Evolutionary conservation across 2,329 filamentous ascomycete species (phyloP), one percentile per base, ranked within the genome.

Genomic region (Fusarium begoniae): DNA sequence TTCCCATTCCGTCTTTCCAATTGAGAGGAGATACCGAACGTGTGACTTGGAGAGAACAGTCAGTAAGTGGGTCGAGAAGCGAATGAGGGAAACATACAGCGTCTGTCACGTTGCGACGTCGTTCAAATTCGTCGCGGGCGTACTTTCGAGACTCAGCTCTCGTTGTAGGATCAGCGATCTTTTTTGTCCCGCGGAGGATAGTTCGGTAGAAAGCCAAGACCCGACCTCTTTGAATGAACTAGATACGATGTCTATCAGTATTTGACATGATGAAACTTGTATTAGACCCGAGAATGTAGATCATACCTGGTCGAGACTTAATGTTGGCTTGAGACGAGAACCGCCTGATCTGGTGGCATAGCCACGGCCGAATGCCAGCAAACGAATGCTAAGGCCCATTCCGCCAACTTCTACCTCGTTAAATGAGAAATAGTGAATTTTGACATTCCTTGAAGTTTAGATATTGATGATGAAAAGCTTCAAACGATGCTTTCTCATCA

Each of bases 1-100:
- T 75, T 92, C 88, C 90, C 90, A 92, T 78, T 92, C 87, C 32
- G 89, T 90, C 82, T 90, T 91, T 60, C 90, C 90, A 8, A 87
- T 91, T 15, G 90, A 91, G 66, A 91, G 80, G 43, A 92, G 85
- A 79, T 91, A 92, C 65, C 88, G 85, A 73, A 91, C 89, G 76
- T 92, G 90, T 72, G 82, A 81, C 89, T 90, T 69, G 18, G 5
- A 28, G 15, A 18, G 30, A 58, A 32, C 4, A 43, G 26, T 47
- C 20, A 59, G 61, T 76, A n/a, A 78, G 63, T 53, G 26, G 47
- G n/a, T 13, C 24, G 10, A 37, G 24, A 43, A 32, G 28, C 28
- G 24, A 24, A 11, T 24, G 26, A 15, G 11, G 35, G n/a, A 24
- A 41, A 83, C 87, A 51, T 80, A 90, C 89, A 61, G 88, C 74